Percentiles rank a stretch among this genome's conserved stretches.
Conservation (phyloP, 345 rosid species). For the Crucihimalaya himalaica region DNA sequence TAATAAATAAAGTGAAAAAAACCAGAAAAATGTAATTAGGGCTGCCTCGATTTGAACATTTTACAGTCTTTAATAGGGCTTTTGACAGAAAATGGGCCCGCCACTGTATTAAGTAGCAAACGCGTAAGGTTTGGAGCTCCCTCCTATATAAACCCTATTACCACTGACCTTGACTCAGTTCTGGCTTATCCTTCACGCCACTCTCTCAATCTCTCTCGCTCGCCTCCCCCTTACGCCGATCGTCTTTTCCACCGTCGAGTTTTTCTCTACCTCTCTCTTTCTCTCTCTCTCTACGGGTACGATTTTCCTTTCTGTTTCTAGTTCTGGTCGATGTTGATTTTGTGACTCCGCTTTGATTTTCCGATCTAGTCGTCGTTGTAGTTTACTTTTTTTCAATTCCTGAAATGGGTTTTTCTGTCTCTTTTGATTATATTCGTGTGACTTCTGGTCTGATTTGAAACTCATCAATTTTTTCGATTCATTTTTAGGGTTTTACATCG, state of each 20-base stretch:
- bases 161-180: neutral
- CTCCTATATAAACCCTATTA: slow-evolving; percentile 7
- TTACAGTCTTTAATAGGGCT: neutral
- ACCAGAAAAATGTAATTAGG: neutral
- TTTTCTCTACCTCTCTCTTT: neutral
- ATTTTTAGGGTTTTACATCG: slow-evolving; percentile 14
- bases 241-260: slow-evolving; percentile 7
- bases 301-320: neutral
- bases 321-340: slow-evolving; percentile 1
- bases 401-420: neutral
- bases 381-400: neutral
- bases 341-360: neutral
- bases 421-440: neutral
- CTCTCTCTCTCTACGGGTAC: slow-evolving; percentile 22
- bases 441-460: neutral
- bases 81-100: slow-evolving; percentile 13
- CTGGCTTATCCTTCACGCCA: slow-evolving; percentile 40
- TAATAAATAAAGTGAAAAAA: neutral
- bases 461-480: neutral
- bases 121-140: slow-evolving; percentile 29
- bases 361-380: neutral
- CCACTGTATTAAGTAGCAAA: neutral
- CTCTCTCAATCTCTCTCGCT: slow-evolving; percentile 19
- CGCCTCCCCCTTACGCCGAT: slow-evolving; percentile 30
- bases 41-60: neutral